Evolutionary conservation across 2,329 filamentous ascomycete genomes (phyloP).

Genomic region (Fusarium scirpi): DNA sequence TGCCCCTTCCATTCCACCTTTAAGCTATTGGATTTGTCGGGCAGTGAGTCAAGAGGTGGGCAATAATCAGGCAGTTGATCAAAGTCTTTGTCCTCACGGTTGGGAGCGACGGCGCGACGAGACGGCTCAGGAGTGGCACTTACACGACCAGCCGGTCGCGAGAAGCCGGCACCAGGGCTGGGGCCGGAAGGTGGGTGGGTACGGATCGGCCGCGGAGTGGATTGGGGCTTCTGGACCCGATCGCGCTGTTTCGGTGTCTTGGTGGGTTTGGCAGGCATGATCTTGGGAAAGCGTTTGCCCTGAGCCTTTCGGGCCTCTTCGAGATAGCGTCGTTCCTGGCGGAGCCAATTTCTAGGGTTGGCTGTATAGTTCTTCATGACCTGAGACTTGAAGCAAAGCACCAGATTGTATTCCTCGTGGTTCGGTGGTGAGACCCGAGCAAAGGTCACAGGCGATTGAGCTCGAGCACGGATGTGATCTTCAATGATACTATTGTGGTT

Average conservation of each 20-base stretch:
- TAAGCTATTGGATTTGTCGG: slow-evolving; percentile 74
- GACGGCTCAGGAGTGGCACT: slow-evolving; percentile 64
- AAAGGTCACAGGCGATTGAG: slow-evolving; percentile 55
- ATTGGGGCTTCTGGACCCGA: slow-evolving; percentile 53
- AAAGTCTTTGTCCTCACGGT: slow-evolving; percentile 87
- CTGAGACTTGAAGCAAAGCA: slow-evolving; percentile 64
- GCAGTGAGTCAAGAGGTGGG: slow-evolving; percentile 75
- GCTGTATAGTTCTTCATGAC: slow-evolving; percentile 60
- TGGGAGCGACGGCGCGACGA: slow-evolving; percentile 69
- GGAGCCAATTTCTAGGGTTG: slow-evolving; percentile 62
- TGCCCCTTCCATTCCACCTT: slow-evolving; percentile 91
- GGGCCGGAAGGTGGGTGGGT: slow-evolving; percentile 42
- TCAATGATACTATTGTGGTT: slow-evolving; percentile 61
- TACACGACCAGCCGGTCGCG: slow-evolving; percentile 50
- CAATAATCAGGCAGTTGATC: slow-evolving; percentile 77
- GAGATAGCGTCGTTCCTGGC: slow-evolving; percentile 63
- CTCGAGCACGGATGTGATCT: slow-evolving; percentile 61
- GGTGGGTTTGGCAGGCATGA: slow-evolving; percentile 57
- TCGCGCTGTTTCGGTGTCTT: slow-evolving; percentile 51
- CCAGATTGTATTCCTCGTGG: slow-evolving; percentile 66
- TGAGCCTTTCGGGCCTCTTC: slow-evolving; percentile 60
- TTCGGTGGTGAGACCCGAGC: slow-evolving; percentile 60
- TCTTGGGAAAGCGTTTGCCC: slow-evolving; percentile 54
- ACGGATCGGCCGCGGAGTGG: slow-evolving; percentile 53
- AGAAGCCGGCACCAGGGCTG: slow-evolving; percentile 29